Evolutionary conservation across 1,284 basidiomycete genomes (phyloP), one percentile per base, ranked within the genome.

Genomic region (Heterobasidion occidentale): DNA sequence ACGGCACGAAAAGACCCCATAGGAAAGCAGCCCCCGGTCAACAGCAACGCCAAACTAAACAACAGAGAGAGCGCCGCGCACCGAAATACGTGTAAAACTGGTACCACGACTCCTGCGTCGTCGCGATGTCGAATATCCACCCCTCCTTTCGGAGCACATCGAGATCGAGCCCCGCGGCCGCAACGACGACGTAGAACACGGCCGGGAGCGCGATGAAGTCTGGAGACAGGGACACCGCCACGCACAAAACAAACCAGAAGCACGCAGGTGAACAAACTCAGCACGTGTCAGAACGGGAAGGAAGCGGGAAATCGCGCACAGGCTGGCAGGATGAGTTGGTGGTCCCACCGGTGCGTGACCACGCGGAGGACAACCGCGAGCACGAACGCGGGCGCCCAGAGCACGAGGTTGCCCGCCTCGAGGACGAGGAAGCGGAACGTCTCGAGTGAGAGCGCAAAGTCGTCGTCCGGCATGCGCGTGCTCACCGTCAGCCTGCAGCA

Each of bases 321-420:
- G 19, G 85, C 73, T 1, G 96, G 96, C 68, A 98, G 95, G 62
- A 98, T 80, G 55, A 98, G 81, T 63, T 97, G 94, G 69, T 98
- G 92, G 56, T 89, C 82, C 71, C 79, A 92, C 57, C 78, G 81
- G 53, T 85, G 77, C 0, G 93, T 97, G 68, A 98, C 89, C 7
- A 93, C 58, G 50, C 94, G 79, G 51, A 98, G 74, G 7, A 93
- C 62, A 8, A 92, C 73, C 0, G 96, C 96, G 9, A 98, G 77
- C 3, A 69, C 72, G 20, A 98, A 75, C 0, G 96, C 92, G 3
- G 88, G 76, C 0, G 80, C 67, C 92, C 92, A 94, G 3, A 94
- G 75, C 0, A 74, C 67, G 12, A 95, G 74, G 56, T 84, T 85
- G 61, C 85, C 82, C 0, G 66, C 55, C 55, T 84, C 76, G 55